Conservation (phyloP, 2,329 filamentous ascomycete species). For the Colletotrichum phormii region DNA sequence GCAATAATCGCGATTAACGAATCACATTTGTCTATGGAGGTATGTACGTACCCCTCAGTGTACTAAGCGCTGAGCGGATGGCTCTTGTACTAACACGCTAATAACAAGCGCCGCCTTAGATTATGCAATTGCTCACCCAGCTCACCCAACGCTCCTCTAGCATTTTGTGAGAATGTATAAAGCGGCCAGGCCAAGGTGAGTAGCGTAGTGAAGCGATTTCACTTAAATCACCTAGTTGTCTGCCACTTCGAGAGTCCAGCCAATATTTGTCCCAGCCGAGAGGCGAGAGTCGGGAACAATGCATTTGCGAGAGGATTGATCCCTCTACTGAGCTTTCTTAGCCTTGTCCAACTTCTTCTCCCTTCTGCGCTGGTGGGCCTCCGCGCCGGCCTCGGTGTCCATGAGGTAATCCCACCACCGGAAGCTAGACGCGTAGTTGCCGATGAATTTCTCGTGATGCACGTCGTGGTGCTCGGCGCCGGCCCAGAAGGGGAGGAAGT, state of each 20-base stretch:
- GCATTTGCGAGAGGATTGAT: background rate
- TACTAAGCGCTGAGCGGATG: background rate
- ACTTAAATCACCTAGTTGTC: no score
- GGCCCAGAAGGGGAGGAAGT: slow-evolving; percentile 97
- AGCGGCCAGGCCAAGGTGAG: no score
- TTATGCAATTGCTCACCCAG: background rate
- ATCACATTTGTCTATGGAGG: background rate
- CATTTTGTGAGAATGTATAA: background rate
- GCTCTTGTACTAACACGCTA: background rate
- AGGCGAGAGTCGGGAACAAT: background rate
- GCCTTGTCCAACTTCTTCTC: slow-evolving; percentile 78
- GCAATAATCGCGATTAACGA: background rate
- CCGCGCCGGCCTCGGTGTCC: slow-evolving; percentile 92
- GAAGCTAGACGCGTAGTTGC: slow-evolving; percentile 98
- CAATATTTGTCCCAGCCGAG: background rate
- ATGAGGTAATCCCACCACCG: slow-evolving; percentile 97
- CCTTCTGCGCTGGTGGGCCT: slow-evolving; percentile 84
- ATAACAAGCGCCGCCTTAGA: background rate
- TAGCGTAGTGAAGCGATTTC: no score
- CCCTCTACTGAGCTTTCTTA: slow-evolving; percentile 75
- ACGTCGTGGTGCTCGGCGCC: slow-evolving; percentile 96
- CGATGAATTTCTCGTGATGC: slow-evolving; percentile 98
- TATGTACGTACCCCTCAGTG: background rate
- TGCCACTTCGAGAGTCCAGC: background rate
- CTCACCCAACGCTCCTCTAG: background rate